Evolutionary conservation across 1,139 yeast species (phyloP).

Genomic region (Pichia sp.): DNA sequence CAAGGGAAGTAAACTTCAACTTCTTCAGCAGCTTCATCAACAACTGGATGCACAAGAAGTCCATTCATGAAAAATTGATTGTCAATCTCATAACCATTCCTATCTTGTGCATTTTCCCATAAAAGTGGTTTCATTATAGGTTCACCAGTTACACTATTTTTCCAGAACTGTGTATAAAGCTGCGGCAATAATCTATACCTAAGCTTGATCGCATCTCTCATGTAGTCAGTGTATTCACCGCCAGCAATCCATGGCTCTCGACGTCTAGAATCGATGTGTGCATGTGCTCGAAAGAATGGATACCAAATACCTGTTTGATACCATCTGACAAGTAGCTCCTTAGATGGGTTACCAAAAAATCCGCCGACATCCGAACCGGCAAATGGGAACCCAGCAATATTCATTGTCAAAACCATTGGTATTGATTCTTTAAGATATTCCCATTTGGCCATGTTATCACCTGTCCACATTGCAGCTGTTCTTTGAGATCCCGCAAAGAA

Average conservation of each 20-base stretch:
- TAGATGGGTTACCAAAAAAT: constrained; percentile 81
- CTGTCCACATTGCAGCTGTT: constrained; percentile 95
- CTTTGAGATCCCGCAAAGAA: constrained; percentile 89
- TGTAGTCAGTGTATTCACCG: constrained; percentile 61
- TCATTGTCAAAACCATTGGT: constrained; percentile 82
- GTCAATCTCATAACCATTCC: constrained; percentile 52
- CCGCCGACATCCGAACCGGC: constrained; percentile 98
- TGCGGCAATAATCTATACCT: constrained; percentile 75
- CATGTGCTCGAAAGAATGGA: constrained; percentile 95
- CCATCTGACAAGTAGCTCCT: constrained; percentile 84
- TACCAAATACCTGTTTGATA: constrained; percentile 94
- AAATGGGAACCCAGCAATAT: constrained; percentile 84
- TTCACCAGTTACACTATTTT: constrained; percentile 50
- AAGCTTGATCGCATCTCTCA: constrained; percentile 62
- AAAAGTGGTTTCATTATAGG: constrained; percentile 77
- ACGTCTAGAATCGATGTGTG: constrained; percentile 87
- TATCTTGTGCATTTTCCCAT: constrained; percentile 52
- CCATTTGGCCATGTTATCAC: constrained; percentile 94
- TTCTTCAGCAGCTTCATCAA: constrained; percentile 42
- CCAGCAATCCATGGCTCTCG: constrained; percentile 89
- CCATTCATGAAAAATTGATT: constrained; percentile 87
- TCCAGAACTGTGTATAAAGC: constrained; percentile 73
- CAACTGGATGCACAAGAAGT: constrained; percentile 75
- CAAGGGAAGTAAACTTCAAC: constrained; percentile 60
- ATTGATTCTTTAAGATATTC: constrained; percentile 71